Conservation (phyloP, 495 filamentous ascomycete genomes). For the Annulohypoxylon stygium region DNA sequence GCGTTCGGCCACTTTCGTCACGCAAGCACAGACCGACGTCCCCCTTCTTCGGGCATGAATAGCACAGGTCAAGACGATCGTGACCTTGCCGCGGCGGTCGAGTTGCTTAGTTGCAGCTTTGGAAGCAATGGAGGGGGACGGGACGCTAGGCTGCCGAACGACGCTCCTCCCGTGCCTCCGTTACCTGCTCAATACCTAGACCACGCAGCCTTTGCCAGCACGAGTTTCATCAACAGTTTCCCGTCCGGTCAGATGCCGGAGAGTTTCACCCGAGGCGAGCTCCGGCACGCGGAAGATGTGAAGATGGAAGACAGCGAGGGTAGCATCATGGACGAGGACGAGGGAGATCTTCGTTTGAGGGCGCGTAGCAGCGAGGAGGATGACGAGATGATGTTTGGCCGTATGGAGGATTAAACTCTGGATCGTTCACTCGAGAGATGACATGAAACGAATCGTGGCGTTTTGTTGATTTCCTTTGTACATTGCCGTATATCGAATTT, state of each 20-base stretch:
- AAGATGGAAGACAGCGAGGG: slow-evolving; percentile 77
- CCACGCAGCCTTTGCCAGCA: slow-evolving; percentile 62
- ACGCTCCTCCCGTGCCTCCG: slow-evolving; percentile 88
- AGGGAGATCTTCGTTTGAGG: slow-evolving; percentile 73
- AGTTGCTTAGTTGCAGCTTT: slow-evolving; percentile 90
- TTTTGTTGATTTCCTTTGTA: slow-evolving; percentile 59
- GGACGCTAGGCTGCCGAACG: slow-evolving; percentile 75
- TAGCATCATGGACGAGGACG: slow-evolving; percentile 81
- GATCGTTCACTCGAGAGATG: slow-evolving; percentile 32
- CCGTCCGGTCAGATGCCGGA: slow-evolving; percentile 64
- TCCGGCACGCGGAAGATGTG: slow-evolving; percentile 64
- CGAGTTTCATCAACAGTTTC: slow-evolving; percentile 66
- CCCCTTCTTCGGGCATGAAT: slow-evolving; percentile 71
- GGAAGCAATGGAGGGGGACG: slow-evolving; percentile 75
- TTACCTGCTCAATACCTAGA: slow-evolving; percentile 77
- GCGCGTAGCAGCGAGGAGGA: slow-evolving; percentile 88
- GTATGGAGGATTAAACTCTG: slow-evolving; percentile 85
- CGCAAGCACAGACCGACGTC: slow-evolving; percentile 67
- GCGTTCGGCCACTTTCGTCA: slow-evolving; percentile 70
- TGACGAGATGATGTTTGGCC: slow-evolving; percentile 89
- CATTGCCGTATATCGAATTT: slow-evolving; percentile 60
- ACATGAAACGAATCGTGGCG: slow-evolving; percentile 48
- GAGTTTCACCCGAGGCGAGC: slow-evolving; percentile 63
- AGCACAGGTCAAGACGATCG: slow-evolving; percentile 78
- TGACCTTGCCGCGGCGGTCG: slow-evolving; percentile 89